These are phyloP conservation scores for Herpetomonas samuelpessoai DNA, from an alignment of 208 protist species.

Conservation along the genomic window DNA sequence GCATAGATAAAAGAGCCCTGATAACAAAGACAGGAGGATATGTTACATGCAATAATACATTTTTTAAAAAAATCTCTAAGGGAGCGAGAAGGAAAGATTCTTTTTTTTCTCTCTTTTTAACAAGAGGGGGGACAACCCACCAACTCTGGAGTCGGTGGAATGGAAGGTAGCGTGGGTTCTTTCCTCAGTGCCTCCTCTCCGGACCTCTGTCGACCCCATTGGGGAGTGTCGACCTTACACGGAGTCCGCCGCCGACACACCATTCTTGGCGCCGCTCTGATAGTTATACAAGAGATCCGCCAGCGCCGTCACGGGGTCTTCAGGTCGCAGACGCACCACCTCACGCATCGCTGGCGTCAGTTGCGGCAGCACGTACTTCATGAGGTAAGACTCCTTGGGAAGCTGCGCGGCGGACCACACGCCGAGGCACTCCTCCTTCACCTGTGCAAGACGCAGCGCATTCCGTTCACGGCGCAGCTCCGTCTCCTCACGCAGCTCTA, in stretches of 20 bases:
- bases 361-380: constrained; percentile 92
- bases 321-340: constrained; percentile 83
- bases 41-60: constrained; percentile 1
- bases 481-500: constrained; percentile 20
- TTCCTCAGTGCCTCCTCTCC: neutral
- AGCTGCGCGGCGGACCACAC: constrained; percentile 19
- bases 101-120: constrained; percentile 2
- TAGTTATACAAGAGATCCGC: constrained; percentile 88
- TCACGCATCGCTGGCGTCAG: constrained; percentile 89
- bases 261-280: constrained; percentile 39
- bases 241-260: neutral
- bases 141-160: too few species aligned
- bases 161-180: too few species aligned
- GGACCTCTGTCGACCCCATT: neutral
- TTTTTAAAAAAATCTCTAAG: constrained; percentile 11
- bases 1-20: neutral
- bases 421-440: constrained; percentile 44
- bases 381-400: constrained; percentile 90
- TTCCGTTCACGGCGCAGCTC: constrained; percentile 39
- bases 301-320: constrained; percentile 91
- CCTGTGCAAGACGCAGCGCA: constrained; percentile 48
- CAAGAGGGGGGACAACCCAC: neutral
- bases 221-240: neutral
- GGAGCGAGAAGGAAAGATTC: constrained; percentile 8
- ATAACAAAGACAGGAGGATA: neutral